Percentiles rank a stretch among this genome's conserved stretches.
These are phyloP conservation scores for Russula ochroleuca DNA, from an alignment of 768 basidiomycete species.

Conservation along the genomic window DNA sequence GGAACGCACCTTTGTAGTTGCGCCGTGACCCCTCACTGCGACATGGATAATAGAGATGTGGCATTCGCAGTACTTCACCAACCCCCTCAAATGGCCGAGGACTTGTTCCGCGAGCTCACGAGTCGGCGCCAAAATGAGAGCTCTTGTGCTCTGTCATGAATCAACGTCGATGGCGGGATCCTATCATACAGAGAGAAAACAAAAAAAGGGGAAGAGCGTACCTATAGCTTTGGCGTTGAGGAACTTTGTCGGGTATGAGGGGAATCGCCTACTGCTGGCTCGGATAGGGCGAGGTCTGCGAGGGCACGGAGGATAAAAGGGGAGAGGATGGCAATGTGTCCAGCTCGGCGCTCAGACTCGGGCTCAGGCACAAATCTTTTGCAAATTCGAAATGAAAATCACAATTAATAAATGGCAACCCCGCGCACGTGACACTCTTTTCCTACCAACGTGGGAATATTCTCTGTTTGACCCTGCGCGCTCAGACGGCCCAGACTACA, in stretches of 20 bases:
- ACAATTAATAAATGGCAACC: no score
- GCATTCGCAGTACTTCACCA: constrained; percentile 75
- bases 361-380: neutral
- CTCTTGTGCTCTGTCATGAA: constrained; percentile 57
- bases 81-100: constrained; percentile 54
- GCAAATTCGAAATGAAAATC: neutral
- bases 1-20: constrained; percentile 66
- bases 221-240: constrained; percentile 58
- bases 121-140: constrained; percentile 81
- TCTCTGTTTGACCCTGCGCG: neutral
- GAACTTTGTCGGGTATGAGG: no score
- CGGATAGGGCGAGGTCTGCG: constrained; percentile 86
- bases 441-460: neutral
- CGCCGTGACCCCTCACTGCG: constrained; percentile 62
- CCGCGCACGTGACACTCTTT: neutral
- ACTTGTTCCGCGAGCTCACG: constrained; percentile 93
- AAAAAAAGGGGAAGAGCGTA: constrained; percentile 1
- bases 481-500: neutral
- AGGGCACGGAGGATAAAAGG: constrained; percentile 81
- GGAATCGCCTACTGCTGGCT: no score
- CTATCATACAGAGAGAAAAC: neutral
- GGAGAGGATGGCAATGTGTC: constrained; percentile 57
- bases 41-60: constrained; percentile 69
- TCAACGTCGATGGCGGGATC: constrained; percentile 3
- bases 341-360: neutral